Base-by-base conservation (phyloP, 1,139 yeast species). In the Taphrina populina region DNA sequence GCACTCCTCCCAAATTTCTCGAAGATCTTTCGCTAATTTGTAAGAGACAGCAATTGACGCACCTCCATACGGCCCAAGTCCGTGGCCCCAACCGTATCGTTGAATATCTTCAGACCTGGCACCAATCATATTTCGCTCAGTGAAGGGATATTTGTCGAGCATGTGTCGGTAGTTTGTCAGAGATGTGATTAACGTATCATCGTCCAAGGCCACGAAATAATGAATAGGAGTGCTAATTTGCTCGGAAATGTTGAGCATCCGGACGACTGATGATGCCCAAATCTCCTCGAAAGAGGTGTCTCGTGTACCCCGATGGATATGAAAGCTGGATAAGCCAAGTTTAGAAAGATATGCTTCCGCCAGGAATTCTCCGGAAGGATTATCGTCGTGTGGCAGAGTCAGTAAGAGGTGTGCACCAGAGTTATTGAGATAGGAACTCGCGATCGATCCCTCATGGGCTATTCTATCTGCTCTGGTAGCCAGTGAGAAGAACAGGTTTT, bases 71-170 rank as follows among this genome's bases (percentile, higher is more conserved):
- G 43, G 43, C 4, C 43, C 43, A 13, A 37, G 43, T 1, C 43
- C 43, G n/a, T 37, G 30, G 13, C 43, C 43, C 43, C 43, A 37
- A 21, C 43, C 43, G 24, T 37, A 37, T 8, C 43, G 43, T n/a
- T 37, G 43, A 11, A 37, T 37, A 23, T 37, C 43, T 29, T 37
- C 43, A 15, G 43, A 37, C 15, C 43, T 21, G 17, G 43, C 27
- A 4, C 43, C 43, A 3, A 37, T 23, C 43, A 37, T 21, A 13
- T 37, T 19, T 13, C 43, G 10, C 13, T 37, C 43, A 3, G 8
- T 21, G 27, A 4, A 4, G 2, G 43, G 43, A 23, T 37, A 37
- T 19, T 37, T 37, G 29, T 37, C 43, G 6, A 37, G 43, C 43
- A 37, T 21, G 17, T 37, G 43, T 8, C 43, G 43, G 19, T 37